phyloP scores from a whole-genome alignment of 331 rosid genomes.

The Dryas integrifolia region DNA sequence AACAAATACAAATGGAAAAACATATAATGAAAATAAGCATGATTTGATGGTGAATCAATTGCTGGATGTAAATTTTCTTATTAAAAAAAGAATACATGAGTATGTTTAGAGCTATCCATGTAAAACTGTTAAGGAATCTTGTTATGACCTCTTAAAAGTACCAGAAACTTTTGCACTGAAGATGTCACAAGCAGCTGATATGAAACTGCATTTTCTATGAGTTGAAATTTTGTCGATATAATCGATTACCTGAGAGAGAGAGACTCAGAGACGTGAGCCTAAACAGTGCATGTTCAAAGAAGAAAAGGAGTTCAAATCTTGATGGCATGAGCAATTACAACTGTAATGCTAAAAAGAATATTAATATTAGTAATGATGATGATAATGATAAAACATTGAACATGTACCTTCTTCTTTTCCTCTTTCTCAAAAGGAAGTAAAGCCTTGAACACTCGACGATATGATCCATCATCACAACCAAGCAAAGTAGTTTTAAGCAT shows the following conservation, averaged over 20 bases:
- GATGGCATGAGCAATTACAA: not conserved
- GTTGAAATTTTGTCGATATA: slow-evolving; percentile 76
- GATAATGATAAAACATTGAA: slow-evolving; percentile 1
- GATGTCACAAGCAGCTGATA: slow-evolving; percentile 76
- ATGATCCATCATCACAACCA: slow-evolving; percentile 70
- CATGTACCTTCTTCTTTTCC: slow-evolving; percentile 64
- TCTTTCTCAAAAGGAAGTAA: slow-evolving; percentile 81
- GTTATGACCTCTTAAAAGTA: slow-evolving; percentile 67
- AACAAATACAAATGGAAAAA: not conserved
- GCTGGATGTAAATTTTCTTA: not conserved
- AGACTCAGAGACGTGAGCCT: not conserved
- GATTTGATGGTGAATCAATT: not conserved
- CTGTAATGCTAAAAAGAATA: not conserved
- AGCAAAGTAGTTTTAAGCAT: slow-evolving; percentile 74
- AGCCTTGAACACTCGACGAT: slow-evolving; percentile 76
- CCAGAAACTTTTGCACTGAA: slow-evolving; percentile 87
- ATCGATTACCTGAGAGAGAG: slow-evolving; percentile 55
- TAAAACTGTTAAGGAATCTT: not conserved
- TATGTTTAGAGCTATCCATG: not conserved
- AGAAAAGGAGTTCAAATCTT: not conserved
- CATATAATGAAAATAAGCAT: not conserved
- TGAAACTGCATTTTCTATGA: slow-evolving; percentile 66
- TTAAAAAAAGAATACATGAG: not conserved
- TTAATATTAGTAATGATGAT: not conserved
- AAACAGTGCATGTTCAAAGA: not conserved